Evolutionary conservation across 2,329 filamentous ascomycete genomes (phyloP).

Genomic region (Diaporthe velutina): DNA sequence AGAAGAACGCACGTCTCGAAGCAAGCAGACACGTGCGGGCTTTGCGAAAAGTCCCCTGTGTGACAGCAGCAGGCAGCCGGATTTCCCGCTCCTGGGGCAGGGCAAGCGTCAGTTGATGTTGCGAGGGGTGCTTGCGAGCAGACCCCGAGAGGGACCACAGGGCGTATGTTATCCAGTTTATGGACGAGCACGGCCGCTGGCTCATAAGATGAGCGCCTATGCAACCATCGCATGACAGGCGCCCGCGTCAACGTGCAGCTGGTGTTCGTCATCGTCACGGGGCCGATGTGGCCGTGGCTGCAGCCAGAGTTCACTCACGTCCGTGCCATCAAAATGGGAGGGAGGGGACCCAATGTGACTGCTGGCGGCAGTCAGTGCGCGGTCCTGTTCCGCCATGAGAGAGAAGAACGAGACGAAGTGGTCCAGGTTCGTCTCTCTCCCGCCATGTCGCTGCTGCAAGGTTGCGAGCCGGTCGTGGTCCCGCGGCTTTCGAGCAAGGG

Average conservation of each 20-base stretch:
- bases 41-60: neutral
- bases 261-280: neutral
- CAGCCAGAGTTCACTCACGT: constrained; percentile 4
- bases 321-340: neutral
- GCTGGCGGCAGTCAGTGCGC: neutral
- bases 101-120: neutral
- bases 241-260: constrained; percentile 11
- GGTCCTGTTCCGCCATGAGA: neutral
- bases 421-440: neutral
- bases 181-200: constrained; percentile 5
- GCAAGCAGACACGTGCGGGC: neutral
- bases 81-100: neutral
- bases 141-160: neutral
- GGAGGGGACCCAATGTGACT: neutral
- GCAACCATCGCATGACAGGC: constrained; percentile 9
- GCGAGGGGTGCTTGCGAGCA: constrained; percentile 16
- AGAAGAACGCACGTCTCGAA: neutral
- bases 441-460: neutral
- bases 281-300: constrained; percentile 1
- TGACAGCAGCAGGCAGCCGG: neutral
- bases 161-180: neutral
- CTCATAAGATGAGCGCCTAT: neutral
- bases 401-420: neutral
- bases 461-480: neutral
- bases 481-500: neutral